Base-by-base conservation (phyloP, 2,329 filamentous ascomycete genomes). In the Knoxdaviesia capensis region DNA sequence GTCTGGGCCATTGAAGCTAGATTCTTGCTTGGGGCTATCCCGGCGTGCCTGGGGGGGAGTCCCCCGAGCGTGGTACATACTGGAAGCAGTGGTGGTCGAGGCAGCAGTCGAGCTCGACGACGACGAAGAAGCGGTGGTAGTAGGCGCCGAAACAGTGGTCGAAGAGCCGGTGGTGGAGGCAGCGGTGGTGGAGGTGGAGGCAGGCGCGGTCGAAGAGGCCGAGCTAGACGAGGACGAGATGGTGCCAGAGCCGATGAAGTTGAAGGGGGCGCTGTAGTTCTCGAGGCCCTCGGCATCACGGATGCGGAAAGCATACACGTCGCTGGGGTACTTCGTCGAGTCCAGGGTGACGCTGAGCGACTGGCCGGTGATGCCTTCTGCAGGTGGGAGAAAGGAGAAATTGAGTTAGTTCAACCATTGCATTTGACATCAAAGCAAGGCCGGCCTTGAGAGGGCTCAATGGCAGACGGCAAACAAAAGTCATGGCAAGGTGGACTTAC, bases 241-340 rank as follows among this genome's bases (percentile, higher is more conserved):
- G 29, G 41, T 49, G 47, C 43, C 50, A 28, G 46, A 52, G 37
- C 58, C 59, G 10, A 41, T 20, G 40, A 62, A 48, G 6, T 47
- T 9, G 53, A 64, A 68, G 51, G 55, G 55, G 8, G 44, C 5
- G 49, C 59, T 62, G 59, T 62, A 69, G 63, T 69, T 69, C 8
- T 54, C 52, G 29, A 41, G 51, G 33, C 49, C 50, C 20, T 20
- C 20, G 20, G 20, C 20, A 48, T 68, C 64, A 31, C 43, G 46
- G 50, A 69, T 65, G 54, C 60, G 54, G 48, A 69, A 56, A 46
- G 65, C 64, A 49, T 68, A 69, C 32, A 49, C 51, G 52, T 56
- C 64, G 31, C 54, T 49, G 44, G 58, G 44, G 31, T 65, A 52
- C 44, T 49, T 49, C n/a, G 52, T 38, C 30, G 56, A 47, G 9